These are phyloP conservation scores for Nannizzia gypsea DNA, from an alignment of 2,329 filamentous ascomycete genomes.

Conservation along the genomic window DNA sequence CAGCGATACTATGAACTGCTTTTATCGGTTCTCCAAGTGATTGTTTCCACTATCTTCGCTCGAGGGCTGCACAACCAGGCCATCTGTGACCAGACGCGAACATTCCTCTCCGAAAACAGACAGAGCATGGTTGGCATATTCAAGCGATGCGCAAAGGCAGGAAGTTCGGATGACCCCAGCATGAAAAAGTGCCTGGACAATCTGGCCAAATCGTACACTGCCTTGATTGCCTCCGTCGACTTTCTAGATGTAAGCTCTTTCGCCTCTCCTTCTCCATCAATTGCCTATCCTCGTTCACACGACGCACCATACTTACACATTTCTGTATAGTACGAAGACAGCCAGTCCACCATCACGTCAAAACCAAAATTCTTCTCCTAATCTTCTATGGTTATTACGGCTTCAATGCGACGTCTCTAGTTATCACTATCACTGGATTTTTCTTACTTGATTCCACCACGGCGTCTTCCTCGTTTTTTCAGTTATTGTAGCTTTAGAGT, in stretches of 20 bases:
- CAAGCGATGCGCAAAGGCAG: constrained; percentile 76
- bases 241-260: constrained; percentile 64
- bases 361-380: constrained; percentile 26
- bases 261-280: neutral
- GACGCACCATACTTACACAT: neutral
- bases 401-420: neutral
- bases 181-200: constrained; percentile 57
- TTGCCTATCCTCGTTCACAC: neutral
- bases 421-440: neutral
- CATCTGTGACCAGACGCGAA: constrained; percentile 58
- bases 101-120: constrained; percentile 72
- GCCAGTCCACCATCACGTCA: constrained; percentile 19
- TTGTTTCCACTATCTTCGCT: constrained; percentile 69
- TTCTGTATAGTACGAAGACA: constrained; percentile 31
- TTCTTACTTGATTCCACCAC: neutral
- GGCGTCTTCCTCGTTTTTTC: neutral
- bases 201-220: constrained; percentile 71
- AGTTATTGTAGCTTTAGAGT: neutral
- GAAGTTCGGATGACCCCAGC: constrained; percentile 35
- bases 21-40: constrained; percentile 64
- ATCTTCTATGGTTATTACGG: neutral
- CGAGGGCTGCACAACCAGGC: constrained; percentile 69
- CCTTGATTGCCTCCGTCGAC: constrained; percentile 68
- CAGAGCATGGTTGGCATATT: constrained; percentile 78
- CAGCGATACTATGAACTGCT: constrained; percentile 76